Evolutionary conservation across 2,329 filamentous ascomycete species (phyloP).

Genomic region (Camillea tinctor): DNA sequence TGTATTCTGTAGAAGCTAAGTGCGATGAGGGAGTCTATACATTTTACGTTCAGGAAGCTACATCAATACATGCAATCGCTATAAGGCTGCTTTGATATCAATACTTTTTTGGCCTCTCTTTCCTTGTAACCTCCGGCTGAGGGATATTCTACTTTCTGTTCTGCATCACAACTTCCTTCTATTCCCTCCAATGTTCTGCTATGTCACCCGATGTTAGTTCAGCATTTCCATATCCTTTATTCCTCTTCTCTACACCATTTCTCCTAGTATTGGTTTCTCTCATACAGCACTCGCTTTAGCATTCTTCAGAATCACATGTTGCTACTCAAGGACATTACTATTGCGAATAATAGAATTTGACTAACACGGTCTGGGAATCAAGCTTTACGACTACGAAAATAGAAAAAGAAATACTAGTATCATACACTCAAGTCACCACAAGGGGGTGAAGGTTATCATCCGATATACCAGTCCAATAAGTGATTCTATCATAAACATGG

Average conservation of each 20-base stretch:
- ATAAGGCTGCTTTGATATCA: background rate
- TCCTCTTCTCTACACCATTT: background rate
- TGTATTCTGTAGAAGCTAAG: background rate
- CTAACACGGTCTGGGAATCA: background rate
- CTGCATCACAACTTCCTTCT: background rate
- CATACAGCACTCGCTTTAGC: background rate
- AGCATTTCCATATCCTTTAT: background rate
- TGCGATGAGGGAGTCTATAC: background rate
- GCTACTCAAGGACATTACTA: background rate
- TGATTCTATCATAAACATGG: background rate
- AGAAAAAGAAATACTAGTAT: background rate
- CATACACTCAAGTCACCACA: background rate
- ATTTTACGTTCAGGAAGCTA: background rate
- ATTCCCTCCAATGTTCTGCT: background rate
- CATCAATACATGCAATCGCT: background rate
- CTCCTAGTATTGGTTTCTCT: background rate
- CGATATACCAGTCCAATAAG: background rate
- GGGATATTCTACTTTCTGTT: background rate
- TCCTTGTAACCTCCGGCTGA: background rate
- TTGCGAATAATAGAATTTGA: background rate
- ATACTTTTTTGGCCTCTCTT: background rate
- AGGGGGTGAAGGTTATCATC: background rate
- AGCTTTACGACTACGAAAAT: background rate
- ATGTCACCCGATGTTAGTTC: background rate
- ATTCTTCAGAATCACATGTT: background rate